Conservation (phyloP, 768 basidiomycete species). For the Postia placenta region DNA sequence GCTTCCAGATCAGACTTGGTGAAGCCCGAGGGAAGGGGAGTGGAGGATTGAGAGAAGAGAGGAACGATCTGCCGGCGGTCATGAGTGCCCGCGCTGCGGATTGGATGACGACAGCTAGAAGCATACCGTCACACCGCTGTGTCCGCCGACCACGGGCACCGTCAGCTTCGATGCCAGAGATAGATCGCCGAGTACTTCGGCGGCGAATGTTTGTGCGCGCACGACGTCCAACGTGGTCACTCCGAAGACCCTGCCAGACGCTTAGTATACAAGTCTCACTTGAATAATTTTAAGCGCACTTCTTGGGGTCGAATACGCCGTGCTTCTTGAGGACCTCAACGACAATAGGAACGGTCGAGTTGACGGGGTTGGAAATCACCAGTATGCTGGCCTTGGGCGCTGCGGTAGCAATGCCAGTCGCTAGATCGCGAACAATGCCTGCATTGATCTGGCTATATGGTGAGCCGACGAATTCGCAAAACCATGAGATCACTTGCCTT, state of each 20-base stretch:
- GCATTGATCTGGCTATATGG: conserved; percentile 84
- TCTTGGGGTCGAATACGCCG: conserved; percentile 86
- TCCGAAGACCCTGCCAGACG: conserved; percentile 73
- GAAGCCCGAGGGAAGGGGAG: conserved; percentile 60
- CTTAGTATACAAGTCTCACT: background rate
- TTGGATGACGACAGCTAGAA: too few relatives aligned
- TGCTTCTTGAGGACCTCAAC: conserved; percentile 93
- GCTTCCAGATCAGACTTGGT: conserved; percentile 43
- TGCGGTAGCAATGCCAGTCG: conserved; percentile 76
- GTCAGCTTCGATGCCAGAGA: conserved; percentile 54
- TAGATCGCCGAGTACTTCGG: conserved; percentile 66
- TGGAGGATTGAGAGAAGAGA: conserved; percentile 84
- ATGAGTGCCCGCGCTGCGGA: background rate
- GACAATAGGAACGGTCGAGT: conserved; percentile 97
- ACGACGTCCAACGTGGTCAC: conserved; percentile 98
- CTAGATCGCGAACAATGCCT: conserved; percentile 91
- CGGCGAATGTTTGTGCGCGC: conserved; percentile 93
- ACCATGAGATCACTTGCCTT: conserved; percentile 46
- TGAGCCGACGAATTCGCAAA: conserved; percentile 5
- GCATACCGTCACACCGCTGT: conserved; percentile 84
- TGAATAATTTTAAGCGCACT: conserved; percentile 37
- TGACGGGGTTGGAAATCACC: conserved; percentile 99
- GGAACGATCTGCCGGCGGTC: conserved; percentile 66
- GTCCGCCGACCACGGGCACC: conserved; percentile 92
- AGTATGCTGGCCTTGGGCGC: conserved; percentile 90